Evolutionary conservation across 1,284 basidiomycete species (phyloP).

Genomic region (Fomitopsis pinicola): DNA sequence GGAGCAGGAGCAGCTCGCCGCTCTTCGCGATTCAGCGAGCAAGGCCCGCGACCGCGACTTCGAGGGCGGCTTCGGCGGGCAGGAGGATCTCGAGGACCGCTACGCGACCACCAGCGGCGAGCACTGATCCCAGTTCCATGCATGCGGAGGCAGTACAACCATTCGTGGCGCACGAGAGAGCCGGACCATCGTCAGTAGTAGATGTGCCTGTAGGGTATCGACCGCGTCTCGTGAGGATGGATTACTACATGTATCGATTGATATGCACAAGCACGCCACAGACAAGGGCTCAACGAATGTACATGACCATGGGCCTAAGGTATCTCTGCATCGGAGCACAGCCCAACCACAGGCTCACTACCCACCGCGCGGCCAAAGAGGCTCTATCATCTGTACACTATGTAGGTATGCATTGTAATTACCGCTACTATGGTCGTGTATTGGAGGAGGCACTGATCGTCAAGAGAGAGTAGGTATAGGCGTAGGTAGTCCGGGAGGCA

Average conservation of each 20-base stretch:
- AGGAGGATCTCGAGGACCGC: conserved; percentile 46
- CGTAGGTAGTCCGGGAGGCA: background rate
- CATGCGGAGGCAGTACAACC: too few species aligned
- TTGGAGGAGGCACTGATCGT: background rate
- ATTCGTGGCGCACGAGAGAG: too few species aligned
- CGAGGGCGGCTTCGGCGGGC: conserved; percentile 45
- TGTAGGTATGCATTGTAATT: background rate
- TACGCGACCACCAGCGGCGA: conserved; percentile 45
- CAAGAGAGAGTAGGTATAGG: background rate
- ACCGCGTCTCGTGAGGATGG: background rate
- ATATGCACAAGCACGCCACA: background rate
- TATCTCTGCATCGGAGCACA: too few species aligned
- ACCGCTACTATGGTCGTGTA: background rate
- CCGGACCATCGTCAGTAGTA: too few species aligned
- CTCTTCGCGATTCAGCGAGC: conserved; percentile 19
- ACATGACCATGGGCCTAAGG: too few species aligned
- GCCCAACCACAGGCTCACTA: background rate
- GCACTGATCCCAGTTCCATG: conserved; percentile 26
- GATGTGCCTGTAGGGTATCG: too few species aligned
- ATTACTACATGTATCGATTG: background rate
- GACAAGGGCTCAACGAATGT: too few species aligned
- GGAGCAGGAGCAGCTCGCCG: conserved; percentile 30
- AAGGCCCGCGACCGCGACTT: conserved; percentile 27
- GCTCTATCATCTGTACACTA: background rate
- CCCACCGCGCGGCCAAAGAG: background rate